phyloP scores from a whole-genome alignment of 148 eudicot genomes.

The Hydrangea macrophylla region DNA sequence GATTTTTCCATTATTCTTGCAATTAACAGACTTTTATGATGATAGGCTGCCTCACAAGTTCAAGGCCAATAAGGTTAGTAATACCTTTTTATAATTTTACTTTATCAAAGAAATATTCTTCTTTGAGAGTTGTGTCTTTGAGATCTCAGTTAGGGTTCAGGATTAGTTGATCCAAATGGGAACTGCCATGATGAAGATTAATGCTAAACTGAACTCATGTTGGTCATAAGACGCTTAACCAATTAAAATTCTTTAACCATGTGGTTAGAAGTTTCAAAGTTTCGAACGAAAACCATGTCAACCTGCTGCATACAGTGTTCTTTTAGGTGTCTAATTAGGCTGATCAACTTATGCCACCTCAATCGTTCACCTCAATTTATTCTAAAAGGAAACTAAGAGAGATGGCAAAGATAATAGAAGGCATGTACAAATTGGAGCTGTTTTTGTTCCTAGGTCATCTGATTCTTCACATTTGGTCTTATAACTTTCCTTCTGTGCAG shows the following conservation, averaged over 20 bases:
- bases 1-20: conserved; percentile 8
- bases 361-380: not conserved
- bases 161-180: conserved; percentile 5
- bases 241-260: not conserved
- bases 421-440: not conserved
- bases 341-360: not conserved
- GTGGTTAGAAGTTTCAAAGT: not conserved
- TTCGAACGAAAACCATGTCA: too few species aligned
- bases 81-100: not conserved
- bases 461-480: conserved; percentile 2
- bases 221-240: not conserved
- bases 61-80: conserved; percentile 39
- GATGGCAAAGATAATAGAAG: not conserved
- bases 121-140: not conserved
- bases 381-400: not conserved
- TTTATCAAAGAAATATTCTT: not conserved
- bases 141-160: not conserved
- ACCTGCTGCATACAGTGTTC: not conserved
- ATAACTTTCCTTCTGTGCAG: conserved; percentile 31
- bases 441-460: conserved; percentile 6
- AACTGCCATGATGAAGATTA: not conserved
- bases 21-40: not conserved
- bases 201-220: conserved; percentile 2
- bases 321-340: not conserved
- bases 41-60: conserved; percentile 29